A percentile compares a stretch with the other conserved stretches of the same genome.
phyloP scores from a whole-genome alignment of 768 basidiomycete genomes.

The Tylopilus cervinicoccineus region DNA sequence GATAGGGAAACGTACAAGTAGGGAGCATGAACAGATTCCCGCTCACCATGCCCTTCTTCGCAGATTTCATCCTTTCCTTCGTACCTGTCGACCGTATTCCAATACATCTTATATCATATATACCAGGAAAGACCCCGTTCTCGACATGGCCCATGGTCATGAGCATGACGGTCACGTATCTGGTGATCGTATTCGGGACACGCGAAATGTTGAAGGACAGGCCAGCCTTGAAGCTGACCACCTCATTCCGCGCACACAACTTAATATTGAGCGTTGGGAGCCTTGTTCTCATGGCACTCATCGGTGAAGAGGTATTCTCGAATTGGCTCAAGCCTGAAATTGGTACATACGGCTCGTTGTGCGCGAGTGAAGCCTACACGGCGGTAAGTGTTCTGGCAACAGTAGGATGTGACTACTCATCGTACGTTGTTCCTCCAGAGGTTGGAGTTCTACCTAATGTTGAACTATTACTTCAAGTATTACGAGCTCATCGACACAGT shows the following conservation, averaged over 20 bases:
- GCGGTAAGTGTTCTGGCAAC: conserved; percentile 47
- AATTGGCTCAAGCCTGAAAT: conserved; percentile 68
- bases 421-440: conserved; percentile 41
- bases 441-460: conserved; percentile 90
- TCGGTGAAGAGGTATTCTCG: conserved; percentile 86
- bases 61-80: conserved; percentile 58
- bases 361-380: conserved; percentile 73
- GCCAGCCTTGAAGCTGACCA: conserved; percentile 64
- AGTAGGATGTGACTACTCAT: not conserved
- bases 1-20: conserved; percentile 11
- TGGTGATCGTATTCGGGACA: conserved; percentile 80
- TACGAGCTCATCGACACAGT: conserved; percentile 91
- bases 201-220: conserved; percentile 78
- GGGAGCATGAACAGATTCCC: not conserved
- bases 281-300: conserved; percentile 68
- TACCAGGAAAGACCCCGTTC: conserved; percentile 73
- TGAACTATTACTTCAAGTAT: conserved; percentile 98
- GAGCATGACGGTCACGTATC: conserved; percentile 67
- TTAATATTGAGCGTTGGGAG: conserved; percentile 79
- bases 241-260: conserved; percentile 86
- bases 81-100: conserved; percentile 54
- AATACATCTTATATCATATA: conserved; percentile 55
- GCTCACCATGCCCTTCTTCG: conserved; percentile 59
- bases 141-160: conserved; percentile 71
- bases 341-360: conserved; percentile 75